Conservation (phyloP, 495 filamentous ascomycete species). For the Rhypophila decipiens region DNA sequence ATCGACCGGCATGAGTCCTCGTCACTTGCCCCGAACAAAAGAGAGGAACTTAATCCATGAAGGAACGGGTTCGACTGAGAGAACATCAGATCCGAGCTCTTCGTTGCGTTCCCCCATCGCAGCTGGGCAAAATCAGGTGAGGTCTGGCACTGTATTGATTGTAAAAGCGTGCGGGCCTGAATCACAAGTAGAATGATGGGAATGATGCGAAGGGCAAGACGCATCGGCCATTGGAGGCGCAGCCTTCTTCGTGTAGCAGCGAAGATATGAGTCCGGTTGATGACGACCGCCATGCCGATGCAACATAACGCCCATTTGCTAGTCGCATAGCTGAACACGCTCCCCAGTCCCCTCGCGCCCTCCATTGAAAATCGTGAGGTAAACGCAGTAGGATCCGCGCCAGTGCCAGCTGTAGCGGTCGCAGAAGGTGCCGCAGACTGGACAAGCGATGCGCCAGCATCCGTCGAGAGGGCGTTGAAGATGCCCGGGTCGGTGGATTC, state of each 20-base stretch:
- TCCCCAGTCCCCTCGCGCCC: conserved; percentile 57
- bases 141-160: conserved; percentile 89
- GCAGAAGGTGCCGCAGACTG: conserved; percentile 22
- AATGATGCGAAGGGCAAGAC: conserved; percentile 63
- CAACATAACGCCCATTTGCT: conserved; percentile 91
- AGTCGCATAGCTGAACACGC: conserved; percentile 84
- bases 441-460: conserved; percentile 12
- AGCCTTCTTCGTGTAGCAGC: conserved; percentile 78
- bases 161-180: conserved; percentile 63
- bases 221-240: conserved; percentile 60
- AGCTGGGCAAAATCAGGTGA: conserved; percentile 66
- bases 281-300: conserved; percentile 73
- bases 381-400: conserved; percentile 33
- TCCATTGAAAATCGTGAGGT: conserved; percentile 45
- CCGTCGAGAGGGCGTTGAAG: conserved; percentile 24
- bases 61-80: conserved; percentile 62
- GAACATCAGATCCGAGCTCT: conserved; percentile 64
- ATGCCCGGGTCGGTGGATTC: conserved; percentile 43
- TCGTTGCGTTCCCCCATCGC: conserved; percentile 65
- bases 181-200: conserved; percentile 69
- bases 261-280: conserved; percentile 91
- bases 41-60: conserved; percentile 57
- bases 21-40: conserved; percentile 64
- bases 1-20: conserved; percentile 64
- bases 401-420: conserved; percentile 20